Evolutionary conservation across 2,329 filamentous ascomycete genomes (phyloP).

Genomic region (Colletotrichum sp.): DNA sequence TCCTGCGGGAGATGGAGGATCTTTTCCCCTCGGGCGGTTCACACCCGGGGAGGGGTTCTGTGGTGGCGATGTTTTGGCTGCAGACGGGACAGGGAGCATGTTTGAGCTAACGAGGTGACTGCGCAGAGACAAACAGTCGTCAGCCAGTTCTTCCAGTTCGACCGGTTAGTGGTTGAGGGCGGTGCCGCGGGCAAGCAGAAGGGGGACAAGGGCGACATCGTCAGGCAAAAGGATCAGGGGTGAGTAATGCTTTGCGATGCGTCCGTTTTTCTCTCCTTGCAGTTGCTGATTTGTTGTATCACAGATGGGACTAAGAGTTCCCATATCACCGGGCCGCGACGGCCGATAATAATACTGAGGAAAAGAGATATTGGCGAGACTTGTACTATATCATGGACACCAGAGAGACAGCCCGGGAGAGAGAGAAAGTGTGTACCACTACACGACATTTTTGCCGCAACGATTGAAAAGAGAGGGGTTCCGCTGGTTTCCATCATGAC

Average conservation of each 20-base stretch:
- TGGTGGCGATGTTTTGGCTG: not conserved
- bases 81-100: not conserved
- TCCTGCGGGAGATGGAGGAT: not conserved
- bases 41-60: not conserved
- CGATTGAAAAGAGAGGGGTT: not conserved
- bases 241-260: conserved; percentile 43
- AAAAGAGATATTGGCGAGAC: not conserved
- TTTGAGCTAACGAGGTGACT: not conserved
- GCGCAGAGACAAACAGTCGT: conserved; percentile 89
- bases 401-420: not conserved
- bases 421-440: not conserved
- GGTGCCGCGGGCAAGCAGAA: conserved; percentile 81
- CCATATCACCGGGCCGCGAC: not conserved
- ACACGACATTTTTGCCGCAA: not conserved
- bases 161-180: conserved; percentile 90
- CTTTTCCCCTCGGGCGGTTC: not conserved
- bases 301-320: not conserved
- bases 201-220: conserved; percentile 68
- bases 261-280: not conserved
- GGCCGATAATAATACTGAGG: not conserved
- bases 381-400: conserved; percentile 1
- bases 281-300: not conserved
- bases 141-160: conserved; percentile 93
- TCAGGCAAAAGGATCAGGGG: conserved; percentile 82
- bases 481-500: not conserved